These are phyloP conservation scores for Venturiaceae sp. DNA, from an alignment of 2,329 filamentous ascomycete species.

Conservation along the genomic window DNA sequence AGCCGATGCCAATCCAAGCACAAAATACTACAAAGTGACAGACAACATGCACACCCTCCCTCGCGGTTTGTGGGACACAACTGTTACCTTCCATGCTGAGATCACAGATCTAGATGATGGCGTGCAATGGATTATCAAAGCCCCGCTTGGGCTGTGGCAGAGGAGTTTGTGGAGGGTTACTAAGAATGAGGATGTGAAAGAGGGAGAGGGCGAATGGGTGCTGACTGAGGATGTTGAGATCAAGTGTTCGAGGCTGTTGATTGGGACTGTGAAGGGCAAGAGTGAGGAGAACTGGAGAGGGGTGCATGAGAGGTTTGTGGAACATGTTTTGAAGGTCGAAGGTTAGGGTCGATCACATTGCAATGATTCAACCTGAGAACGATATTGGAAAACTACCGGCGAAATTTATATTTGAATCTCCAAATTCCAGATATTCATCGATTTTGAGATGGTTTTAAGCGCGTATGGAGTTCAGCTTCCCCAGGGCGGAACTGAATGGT, in stretches of 20 bases:
- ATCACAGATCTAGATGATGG: constrained; percentile 24
- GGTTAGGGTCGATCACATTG: background rate
- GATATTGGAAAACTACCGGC: background rate
- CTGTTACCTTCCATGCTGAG: constrained; percentile 22
- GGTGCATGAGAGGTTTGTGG: constrained; percentile 20
- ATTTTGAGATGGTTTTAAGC: too few relatives aligned
- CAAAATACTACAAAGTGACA: constrained; percentile 26
- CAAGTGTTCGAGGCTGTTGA: constrained; percentile 20
- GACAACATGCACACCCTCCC: constrained; percentile 26
- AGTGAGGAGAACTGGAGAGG: constrained; percentile 26
- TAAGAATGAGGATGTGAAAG: constrained; percentile 11
- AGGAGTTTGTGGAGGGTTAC: constrained; percentile 21
- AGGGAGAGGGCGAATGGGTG: constrained; percentile 17
- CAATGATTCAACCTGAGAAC: too few relatives aligned
- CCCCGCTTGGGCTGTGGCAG: constrained; percentile 24
- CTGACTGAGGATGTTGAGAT: constrained; percentile 27
- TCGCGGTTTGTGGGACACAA: constrained; percentile 24
- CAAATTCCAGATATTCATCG: too few relatives aligned
- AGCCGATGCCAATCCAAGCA: constrained; percentile 14
- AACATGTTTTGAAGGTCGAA: constrained; percentile 3
- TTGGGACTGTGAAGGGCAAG: constrained; percentile 25
- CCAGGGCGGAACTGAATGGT: too few relatives aligned
- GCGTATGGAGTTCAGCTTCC: too few relatives aligned
- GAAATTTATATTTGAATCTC: too few relatives aligned
- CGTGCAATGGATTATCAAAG: constrained; percentile 23